Percentiles rank a stretch among this genome's conserved stretches.
phyloP scores from a whole-genome alignment of 2,329 filamentous ascomycete genomes.

The Talaromyces sp. region DNA sequence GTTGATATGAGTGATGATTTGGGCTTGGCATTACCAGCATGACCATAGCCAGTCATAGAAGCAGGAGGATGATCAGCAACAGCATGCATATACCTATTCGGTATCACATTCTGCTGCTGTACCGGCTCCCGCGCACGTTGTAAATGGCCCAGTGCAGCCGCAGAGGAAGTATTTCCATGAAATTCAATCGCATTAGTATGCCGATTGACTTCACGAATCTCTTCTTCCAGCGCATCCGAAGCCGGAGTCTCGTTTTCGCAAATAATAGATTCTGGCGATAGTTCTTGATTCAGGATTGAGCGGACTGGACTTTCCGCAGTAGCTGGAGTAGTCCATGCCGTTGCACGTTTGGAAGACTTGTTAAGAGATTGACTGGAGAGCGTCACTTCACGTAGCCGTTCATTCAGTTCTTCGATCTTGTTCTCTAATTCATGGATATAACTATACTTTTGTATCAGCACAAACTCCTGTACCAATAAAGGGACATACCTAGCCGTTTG shows the following conservation, averaged over 20 bases:
- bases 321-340: neutral
- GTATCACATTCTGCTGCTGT: neutral
- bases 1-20: constrained; percentile 41
- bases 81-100: neutral
- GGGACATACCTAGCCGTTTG: neutral
- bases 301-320: neutral
- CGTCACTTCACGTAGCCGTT: constrained; percentile 24
- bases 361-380: constrained; percentile 8
- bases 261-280: neutral
- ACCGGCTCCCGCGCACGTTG: constrained; percentile 30
- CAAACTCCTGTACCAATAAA: neutral
- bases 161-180: constrained; percentile 48
- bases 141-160: constrained; percentile 45
- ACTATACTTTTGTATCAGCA: constrained; percentile 18
- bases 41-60: too few relatives aligned
- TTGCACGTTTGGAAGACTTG: constrained; percentile 8
- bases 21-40: neutral
- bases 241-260: constrained; percentile 23
- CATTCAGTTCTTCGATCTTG: constrained; percentile 31
- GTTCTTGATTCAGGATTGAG: neutral
- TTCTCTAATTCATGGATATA: constrained; percentile 39
- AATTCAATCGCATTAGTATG: constrained; percentile 49
- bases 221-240: constrained; percentile 31
- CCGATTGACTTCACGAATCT: constrained; percentile 45
- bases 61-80: neutral